Conservation (phyloP, 2,329 filamentous ascomycete genomes). For the Nemania sp. region DNA sequence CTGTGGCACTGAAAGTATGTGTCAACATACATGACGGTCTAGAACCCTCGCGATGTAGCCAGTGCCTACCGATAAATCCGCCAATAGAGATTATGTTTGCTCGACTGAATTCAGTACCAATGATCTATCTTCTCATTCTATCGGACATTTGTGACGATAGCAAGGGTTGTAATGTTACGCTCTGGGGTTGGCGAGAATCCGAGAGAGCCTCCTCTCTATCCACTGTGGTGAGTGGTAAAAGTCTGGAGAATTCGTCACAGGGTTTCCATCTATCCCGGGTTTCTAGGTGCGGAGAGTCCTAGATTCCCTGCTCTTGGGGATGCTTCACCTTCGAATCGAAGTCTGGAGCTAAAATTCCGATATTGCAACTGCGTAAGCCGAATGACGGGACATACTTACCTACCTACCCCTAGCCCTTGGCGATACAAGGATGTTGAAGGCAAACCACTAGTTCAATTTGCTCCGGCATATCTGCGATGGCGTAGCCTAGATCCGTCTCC, state of each 20-base stretch:
- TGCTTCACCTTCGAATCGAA: slow-evolving; percentile 13
- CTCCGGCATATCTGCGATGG: slow-evolving; percentile 13
- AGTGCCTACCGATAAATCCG: neutral
- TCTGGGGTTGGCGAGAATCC: neutral
- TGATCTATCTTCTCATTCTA: too few relatives aligned
- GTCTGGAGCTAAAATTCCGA: slow-evolving; percentile 15
- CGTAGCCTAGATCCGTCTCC: slow-evolving; percentile 1
- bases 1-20: too few relatives aligned
- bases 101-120: neutral
- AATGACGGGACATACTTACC: slow-evolving; percentile 9
- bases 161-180: slow-evolving; percentile 1
- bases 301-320: slow-evolving; percentile 21
- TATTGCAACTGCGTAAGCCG: slow-evolving; percentile 12
- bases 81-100: neutral
- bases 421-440: slow-evolving; percentile 9
- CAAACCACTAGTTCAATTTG: slow-evolving; percentile 8
- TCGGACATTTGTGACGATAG: neutral
- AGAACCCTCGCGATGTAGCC: neutral
- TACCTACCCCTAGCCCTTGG: too few relatives aligned
- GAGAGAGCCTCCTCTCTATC: neutral
- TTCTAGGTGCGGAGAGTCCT: neutral
- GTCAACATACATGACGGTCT: neutral
- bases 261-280: slow-evolving; percentile 14
- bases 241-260: slow-evolving; percentile 3
- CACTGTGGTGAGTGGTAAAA: neutral